phyloP scores from a whole-genome alignment of 805 yeast genomes.

The Maudiozyma saulgeensis region DNA sequence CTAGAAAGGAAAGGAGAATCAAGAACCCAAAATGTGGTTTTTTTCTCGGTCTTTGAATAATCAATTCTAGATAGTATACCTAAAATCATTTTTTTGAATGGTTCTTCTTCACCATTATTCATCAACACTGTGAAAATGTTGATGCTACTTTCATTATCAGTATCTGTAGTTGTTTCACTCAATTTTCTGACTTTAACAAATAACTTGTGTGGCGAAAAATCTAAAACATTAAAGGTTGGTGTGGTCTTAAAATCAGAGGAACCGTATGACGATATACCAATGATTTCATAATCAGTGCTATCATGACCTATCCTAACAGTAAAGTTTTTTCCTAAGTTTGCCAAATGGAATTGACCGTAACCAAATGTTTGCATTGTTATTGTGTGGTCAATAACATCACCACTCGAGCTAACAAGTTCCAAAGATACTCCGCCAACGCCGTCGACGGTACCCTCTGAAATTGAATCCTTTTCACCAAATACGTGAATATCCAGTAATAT shows the following conservation, averaged over 20 bases:
- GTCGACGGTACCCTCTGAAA: conserved; percentile 20
- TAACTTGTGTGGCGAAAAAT: conserved; percentile 13
- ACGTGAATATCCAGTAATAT: conserved; percentile 68
- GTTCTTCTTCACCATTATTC: conserved; percentile 11
- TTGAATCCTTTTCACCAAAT: conserved; percentile 30
- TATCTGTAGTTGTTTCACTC: not conserved
- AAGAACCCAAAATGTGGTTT: conserved; percentile 75
- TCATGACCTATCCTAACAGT: conserved; percentile 12
- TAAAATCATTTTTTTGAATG: conserved; percentile 12
- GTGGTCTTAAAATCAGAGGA: conserved; percentile 17
- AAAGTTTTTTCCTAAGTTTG: conserved; percentile 5
- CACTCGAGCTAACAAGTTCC: conserved; percentile 29
- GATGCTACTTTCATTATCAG: not conserved
- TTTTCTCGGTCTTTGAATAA: not conserved
- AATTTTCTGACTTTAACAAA: conserved; percentile 13
- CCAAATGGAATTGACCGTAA: conserved; percentile 54
- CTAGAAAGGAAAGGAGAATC: conserved; percentile 48
- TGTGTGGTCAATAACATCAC: conserved; percentile 39
- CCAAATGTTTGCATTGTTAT: conserved; percentile 73
- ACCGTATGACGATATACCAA: conserved; percentile 16
- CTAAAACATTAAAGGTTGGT: conserved; percentile 8
- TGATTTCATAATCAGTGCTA: conserved; percentile 14
- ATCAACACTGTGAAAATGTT: conserved; percentile 18
- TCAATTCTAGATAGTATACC: conserved; percentile 3
- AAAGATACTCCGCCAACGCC: conserved; percentile 43